phyloP scores from a whole-genome alignment of 1,284 basidiomycete species.

The Sporisorium sorghi region DNA sequence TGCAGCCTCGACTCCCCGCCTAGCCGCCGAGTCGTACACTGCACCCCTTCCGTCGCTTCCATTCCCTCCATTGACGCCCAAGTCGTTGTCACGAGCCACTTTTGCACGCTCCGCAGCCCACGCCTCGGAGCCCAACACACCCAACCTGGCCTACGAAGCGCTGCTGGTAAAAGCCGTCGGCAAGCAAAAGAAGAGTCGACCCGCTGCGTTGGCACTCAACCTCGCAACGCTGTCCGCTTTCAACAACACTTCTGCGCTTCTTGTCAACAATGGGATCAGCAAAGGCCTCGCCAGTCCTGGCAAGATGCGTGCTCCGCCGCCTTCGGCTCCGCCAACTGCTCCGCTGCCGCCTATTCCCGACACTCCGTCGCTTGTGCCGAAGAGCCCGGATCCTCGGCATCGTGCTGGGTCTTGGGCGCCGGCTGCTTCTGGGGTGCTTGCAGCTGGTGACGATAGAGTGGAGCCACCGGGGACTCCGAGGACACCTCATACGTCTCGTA shows the following conservation, averaged over 20 bases:
- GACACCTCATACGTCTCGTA: conserved; percentile 9
- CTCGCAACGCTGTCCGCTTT: conserved; percentile 20
- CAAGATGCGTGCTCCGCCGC: conserved; percentile 37
- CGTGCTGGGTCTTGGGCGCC: conserved; percentile 19
- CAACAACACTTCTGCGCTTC: conserved; percentile 6
- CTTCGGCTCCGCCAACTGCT: conserved; percentile 46
- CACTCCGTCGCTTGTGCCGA: conserved; percentile 34
- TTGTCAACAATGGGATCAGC: conserved; percentile 13
- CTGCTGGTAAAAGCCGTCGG: conserved; percentile 33
- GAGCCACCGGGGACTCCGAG: conserved; percentile 2
- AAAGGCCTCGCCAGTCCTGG: conserved; percentile 40
- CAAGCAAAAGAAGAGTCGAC: conserved; percentile 38
- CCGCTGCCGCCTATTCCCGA: conserved; percentile 57
- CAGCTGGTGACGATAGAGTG: neutral
- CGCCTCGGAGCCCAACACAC: conserved; percentile 27
- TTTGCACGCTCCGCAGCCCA: conserved; percentile 9
- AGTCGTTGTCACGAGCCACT: conserved; percentile 10
- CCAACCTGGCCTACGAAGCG: conserved; percentile 32
- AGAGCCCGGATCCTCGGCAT: conserved; percentile 19
- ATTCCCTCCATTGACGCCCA: conserved; percentile 20
- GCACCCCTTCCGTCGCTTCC: conserved; percentile 30
- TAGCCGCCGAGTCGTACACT: conserved; percentile 17
- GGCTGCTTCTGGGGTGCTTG: neutral
- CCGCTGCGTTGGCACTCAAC: conserved; percentile 40
- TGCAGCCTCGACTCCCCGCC: neutral